Percentiles rank a stretch among this genome's conserved stretches.
These are phyloP conservation scores for Mucor mucedo DNA, from an alignment of 371 early-diverging fungal genomes.

Conservation along the genomic window DNA sequence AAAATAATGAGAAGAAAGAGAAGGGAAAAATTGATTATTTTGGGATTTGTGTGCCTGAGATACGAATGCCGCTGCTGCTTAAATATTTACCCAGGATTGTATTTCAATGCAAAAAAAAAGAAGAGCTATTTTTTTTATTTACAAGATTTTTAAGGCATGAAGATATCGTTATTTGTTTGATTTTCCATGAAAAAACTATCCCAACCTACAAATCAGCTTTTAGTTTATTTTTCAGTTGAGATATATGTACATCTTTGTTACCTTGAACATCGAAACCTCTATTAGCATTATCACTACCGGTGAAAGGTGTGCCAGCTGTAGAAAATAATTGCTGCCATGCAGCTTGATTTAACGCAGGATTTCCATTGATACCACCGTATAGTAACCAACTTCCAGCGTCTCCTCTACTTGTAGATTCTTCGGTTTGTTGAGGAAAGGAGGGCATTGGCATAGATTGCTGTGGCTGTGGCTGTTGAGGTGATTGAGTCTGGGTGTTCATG, in stretches of 20 bases:
- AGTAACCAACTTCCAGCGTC: conserved; percentile 19
- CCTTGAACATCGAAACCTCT: conserved; percentile 24
- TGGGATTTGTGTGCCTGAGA: conserved; percentile 1
- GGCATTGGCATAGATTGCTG: not conserved
- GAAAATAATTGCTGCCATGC: conserved; percentile 50
- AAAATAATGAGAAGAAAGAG: not conserved
- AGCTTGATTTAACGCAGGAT: conserved; percentile 25
- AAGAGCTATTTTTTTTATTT: not conserved
- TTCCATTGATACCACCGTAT: conserved; percentile 9
- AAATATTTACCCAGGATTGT: not conserved
- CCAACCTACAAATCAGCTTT: conserved; percentile 17
- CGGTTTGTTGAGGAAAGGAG: not conserved
- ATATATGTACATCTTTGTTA: not conserved
- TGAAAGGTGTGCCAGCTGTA: conserved; percentile 42
- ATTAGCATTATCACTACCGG: conserved; percentile 21
- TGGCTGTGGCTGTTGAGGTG: not conserved
- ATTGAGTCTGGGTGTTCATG: not conserved
- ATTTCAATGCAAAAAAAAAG: not conserved
- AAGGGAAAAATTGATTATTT: not conserved
- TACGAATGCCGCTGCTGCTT: not conserved
- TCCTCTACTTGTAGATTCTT: not conserved
- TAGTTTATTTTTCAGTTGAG: too few species aligned
- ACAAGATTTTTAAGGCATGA: conserved; percentile 12
- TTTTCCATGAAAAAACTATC: conserved; percentile 26
- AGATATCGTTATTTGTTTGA: conserved; percentile 18